These are phyloP conservation scores for Darksidea phi DNA, from an alignment of 495 filamentous ascomycete genomes.

Conservation along the genomic window DNA sequence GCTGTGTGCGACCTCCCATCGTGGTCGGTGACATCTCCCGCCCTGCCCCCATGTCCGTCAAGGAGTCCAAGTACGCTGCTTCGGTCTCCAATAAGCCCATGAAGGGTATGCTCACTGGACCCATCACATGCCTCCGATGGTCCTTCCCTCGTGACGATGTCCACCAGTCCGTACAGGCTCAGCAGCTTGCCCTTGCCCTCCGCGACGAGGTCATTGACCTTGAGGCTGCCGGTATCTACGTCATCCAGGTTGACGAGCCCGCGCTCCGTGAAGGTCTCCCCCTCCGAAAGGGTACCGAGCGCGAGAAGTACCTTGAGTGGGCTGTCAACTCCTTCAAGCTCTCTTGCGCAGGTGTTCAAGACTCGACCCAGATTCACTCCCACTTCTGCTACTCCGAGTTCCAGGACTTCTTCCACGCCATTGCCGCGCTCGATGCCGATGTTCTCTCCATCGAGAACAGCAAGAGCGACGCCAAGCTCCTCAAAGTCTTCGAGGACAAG, in stretches of 20 bases:
- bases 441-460: slow-evolving; percentile 99
- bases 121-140: slow-evolving; percentile 97
- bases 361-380: slow-evolving; percentile 97
- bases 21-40: slow-evolving; percentile 97
- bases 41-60: slow-evolving; percentile 95
- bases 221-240: slow-evolving; percentile 88
- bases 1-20: slow-evolving; percentile 96
- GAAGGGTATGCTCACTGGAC: slow-evolving; percentile 99
- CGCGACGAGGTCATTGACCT: slow-evolving; percentile 98
- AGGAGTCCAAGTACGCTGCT: slow-evolving; percentile 98
- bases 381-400: slow-evolving; percentile 99
- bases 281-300: slow-evolving; percentile 85
- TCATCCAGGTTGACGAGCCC: slow-evolving; percentile 99
- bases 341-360: slow-evolving; percentile 81
- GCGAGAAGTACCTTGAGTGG: slow-evolving; percentile 92
- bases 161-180: slow-evolving; percentile 96
- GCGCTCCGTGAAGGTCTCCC: slow-evolving; percentile 98
- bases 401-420: slow-evolving; percentile 99
- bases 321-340: slow-evolving; percentile 97
- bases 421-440: slow-evolving; percentile 95
- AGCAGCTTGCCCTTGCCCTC: slow-evolving; percentile 96
- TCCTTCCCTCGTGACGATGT: slow-evolving; percentile 99
- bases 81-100: slow-evolving; percentile 96
- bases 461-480: slow-evolving; percentile 98
- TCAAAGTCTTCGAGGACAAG: slow-evolving; percentile 97